Evolutionary conservation across 208 protist genomes (phyloP), one percentile per base, ranked within the genome.

Genomic region (Endotrypanum monterogeii): DNA sequence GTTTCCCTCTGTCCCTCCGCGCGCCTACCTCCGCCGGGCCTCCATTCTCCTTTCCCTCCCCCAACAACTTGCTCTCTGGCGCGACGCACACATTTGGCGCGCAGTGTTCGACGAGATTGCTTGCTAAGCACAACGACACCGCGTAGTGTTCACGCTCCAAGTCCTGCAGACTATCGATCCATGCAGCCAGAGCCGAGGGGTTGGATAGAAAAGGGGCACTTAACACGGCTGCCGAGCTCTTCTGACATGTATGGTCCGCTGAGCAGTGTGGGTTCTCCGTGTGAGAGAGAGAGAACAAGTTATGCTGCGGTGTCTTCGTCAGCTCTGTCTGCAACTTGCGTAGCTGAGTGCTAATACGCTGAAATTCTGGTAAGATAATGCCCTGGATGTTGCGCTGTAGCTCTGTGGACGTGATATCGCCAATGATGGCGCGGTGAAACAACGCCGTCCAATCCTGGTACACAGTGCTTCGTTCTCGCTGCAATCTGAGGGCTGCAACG

Each of bases 71-170:
- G 18, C 35, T 3, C 65, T 48, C 48, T 7, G 60, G 25, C 28
- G 67, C 57, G 37, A 28, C 0, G 60, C 61, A 25, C 23, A 69
- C 69, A 52, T 71, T 75, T 41, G 65, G 51, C 11, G 51, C 41
- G 69, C 67, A 73, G 30, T 83, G 66, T 5, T 75, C 69, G 5
- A 69, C 71, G 16, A 79, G 65, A 37, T 79, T 39, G 8, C 72
- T 76, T 6, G 60, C 67, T 32, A 90, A 37, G 28, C 71, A 39
- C 50, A 93, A 75, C 56, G 87, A 80, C 25, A 79, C 73, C 30
- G 70, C 56, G 67, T 92, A 90, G 72, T 94, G 89, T 66, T 89
- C 75, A 23, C 80, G 73, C 67, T 94, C 89, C 3, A 91, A 37
- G 6, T 67, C 65, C 61, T 94, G 87, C 48, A 92, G 37, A 50